These are phyloP conservation scores for Hyphodiscus sp. DNA, from an alignment of 2,329 filamentous ascomycete genomes.

Conservation along the genomic window DNA sequence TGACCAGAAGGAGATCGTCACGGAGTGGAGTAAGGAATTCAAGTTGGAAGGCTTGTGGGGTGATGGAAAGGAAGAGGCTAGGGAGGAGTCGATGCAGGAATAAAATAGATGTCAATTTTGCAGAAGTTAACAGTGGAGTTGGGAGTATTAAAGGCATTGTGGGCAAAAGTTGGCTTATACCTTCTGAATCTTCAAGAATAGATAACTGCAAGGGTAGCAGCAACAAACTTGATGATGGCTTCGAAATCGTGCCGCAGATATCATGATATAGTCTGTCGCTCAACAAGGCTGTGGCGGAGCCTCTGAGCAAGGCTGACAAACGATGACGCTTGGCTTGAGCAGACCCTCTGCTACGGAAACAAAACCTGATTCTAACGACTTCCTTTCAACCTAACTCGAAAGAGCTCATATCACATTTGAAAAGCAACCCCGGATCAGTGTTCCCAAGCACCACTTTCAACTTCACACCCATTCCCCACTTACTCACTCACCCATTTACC, in stretches of 20 bases:
- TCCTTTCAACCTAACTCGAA: too few species aligned
- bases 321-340: not conserved
- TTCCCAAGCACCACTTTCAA: not conserved
- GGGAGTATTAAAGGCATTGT: slow-evolving; percentile 3
- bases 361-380: not conserved
- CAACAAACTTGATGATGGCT: not conserved
- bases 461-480: not conserved
- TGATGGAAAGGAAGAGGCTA: slow-evolving; percentile 39
- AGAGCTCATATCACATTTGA: too few species aligned
- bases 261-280: too few species aligned
- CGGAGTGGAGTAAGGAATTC: slow-evolving; percentile 91
- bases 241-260: too few species aligned
- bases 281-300: not conserved
- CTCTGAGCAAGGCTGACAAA: not conserved
- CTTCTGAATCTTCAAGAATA: not conserved
- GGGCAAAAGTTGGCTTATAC: not conserved
- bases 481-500: not conserved
- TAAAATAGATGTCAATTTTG: slow-evolving; percentile 5
- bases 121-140: not conserved
- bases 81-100: slow-evolving; percentile 27
- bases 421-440: not conserved
- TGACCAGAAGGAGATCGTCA: slow-evolving; percentile 81
- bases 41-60: slow-evolving; percentile 91
- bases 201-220: not conserved
- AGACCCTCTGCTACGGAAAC: not conserved